These are phyloP conservation scores for Aspergillus wentii DNA, from an alignment of 495 filamentous ascomycete genomes.

Conservation along the genomic window DNA sequence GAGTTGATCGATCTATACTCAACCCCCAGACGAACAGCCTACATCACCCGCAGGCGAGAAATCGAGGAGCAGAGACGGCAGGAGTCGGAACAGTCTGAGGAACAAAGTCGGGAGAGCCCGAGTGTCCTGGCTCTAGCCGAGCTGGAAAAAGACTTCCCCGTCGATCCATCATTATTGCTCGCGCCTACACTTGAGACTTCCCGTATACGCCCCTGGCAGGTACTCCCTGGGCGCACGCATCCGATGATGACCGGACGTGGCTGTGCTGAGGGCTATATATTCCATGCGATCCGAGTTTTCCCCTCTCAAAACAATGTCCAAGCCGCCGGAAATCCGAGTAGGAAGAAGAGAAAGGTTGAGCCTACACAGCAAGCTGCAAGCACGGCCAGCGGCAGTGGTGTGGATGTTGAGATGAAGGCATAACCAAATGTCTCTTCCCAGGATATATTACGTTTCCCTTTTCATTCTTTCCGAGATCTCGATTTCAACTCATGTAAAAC, in stretches of 20 bases:
- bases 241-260: slow-evolving; percentile 86
- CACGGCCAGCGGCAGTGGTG: slow-evolving; percentile 17
- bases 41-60: slow-evolving; percentile 43
- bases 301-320: slow-evolving; percentile 73
- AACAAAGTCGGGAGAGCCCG: slow-evolving; percentile 29
- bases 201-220: slow-evolving; percentile 76
- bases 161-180: slow-evolving; percentile 79
- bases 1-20: slow-evolving; percentile 76
- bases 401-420: slow-evolving; percentile 30
- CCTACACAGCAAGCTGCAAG: slow-evolving; percentile 15
- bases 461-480: too few relatives aligned
- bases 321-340: slow-evolving; percentile 74
- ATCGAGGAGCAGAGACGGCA: slow-evolving; percentile 20
- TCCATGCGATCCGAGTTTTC: slow-evolving; percentile 74
- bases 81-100: slow-evolving; percentile 10
- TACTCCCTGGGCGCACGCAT: slow-evolving; percentile 87
- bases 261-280: slow-evolving; percentile 86
- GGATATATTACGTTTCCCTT: too few relatives aligned
- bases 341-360: slow-evolving; percentile 38
- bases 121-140: slow-evolving; percentile 40
- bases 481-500: not conserved
- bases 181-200: slow-evolving; percentile 75
- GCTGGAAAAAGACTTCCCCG: slow-evolving; percentile 65
- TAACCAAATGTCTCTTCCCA: too few relatives aligned
- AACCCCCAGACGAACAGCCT: slow-evolving; percentile 68